Evolutionary conservation across 73 alveolate genomes (phyloP).

Genomic region (Paramecium bursaria): DNA sequence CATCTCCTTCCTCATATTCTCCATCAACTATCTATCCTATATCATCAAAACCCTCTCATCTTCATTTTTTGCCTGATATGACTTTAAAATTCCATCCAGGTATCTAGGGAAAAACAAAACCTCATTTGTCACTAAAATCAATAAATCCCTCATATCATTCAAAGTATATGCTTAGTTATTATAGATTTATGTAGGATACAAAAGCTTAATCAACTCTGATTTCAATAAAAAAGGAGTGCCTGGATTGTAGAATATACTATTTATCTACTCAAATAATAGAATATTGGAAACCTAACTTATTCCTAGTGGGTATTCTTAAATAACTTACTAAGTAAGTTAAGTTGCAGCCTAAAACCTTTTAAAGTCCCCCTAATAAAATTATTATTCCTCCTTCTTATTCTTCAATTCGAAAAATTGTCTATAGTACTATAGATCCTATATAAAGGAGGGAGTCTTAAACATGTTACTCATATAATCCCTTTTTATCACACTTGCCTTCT

Average conservation of each 20-base stretch:
- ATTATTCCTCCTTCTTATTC: constrained; percentile 42
- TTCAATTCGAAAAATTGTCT: constrained; percentile 5
- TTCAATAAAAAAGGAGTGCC: constrained; percentile 24
- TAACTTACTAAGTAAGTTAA: constrained; percentile 1
- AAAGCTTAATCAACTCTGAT: constrained; percentile 21
- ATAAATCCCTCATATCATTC: constrained; percentile 37
- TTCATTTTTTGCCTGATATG: background rate
- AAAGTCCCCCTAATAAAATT: constrained; percentile 48
- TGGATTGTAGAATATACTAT: constrained; percentile 16
- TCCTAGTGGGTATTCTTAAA: constrained; percentile 23
- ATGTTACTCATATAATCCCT: constrained; percentile 29
- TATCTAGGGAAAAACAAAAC: constrained; percentile 8
- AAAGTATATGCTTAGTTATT: background rate
- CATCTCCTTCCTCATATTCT: constrained; percentile 15
- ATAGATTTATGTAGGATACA: constrained; percentile 4
- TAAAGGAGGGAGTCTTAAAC: constrained; percentile 12
- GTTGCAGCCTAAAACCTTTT: constrained; percentile 19
- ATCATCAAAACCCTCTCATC: background rate
- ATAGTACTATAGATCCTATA: constrained; percentile 29
- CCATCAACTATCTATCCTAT: background rate
- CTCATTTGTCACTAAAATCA: constrained; percentile 6
- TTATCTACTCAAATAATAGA: constrained; percentile 23
- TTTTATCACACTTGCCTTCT: background rate
- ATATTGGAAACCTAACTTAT: background rate
- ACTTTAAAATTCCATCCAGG: constrained; percentile 28